phyloP scores from a whole-genome alignment of 2,329 filamentous ascomycete species.

The Penicillium sp. region DNA sequence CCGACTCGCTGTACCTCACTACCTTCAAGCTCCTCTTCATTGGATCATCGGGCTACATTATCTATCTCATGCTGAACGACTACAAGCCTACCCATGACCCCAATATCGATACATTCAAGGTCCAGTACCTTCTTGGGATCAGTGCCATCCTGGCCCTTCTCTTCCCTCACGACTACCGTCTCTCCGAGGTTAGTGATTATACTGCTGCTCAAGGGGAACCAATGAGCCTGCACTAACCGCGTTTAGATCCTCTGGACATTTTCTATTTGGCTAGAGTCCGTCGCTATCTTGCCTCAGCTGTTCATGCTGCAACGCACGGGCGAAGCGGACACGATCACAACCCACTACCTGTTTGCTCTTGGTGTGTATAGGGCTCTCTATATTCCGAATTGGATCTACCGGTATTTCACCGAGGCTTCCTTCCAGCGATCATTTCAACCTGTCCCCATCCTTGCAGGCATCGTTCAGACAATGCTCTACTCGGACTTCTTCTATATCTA shows the following conservation, averaged over 20 bases:
- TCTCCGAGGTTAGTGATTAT: conserved; percentile 55
- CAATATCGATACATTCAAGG: conserved; percentile 94
- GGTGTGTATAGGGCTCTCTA: conserved; percentile 89
- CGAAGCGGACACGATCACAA: conserved; percentile 98
- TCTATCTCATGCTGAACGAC: conserved; percentile 96
- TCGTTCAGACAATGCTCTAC: conserved; percentile 92
- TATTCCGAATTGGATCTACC: conserved; percentile 97
- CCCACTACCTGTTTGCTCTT: conserved; percentile 92
- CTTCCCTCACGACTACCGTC: conserved; percentile 78
- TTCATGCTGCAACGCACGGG: conserved; percentile 98
- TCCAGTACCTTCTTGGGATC: conserved; percentile 85
- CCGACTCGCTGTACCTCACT: conserved; percentile 81
- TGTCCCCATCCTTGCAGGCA: conserved; percentile 81
- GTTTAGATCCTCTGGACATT: conserved; percentile 88
- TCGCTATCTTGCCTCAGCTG: conserved; percentile 92
- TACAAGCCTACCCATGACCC: conserved; percentile 98
- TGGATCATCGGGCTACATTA: conserved; percentile 79
- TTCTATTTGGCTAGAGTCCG: conserved; percentile 95
- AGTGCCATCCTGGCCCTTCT: conserved; percentile 73
- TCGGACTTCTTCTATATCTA: conserved; percentile 99
- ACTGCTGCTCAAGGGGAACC: neutral
- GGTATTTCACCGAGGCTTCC: conserved; percentile 74
- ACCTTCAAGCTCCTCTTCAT: conserved; percentile 97
- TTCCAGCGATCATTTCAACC: conserved; percentile 79
- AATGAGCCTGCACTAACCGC: conserved; percentile 2